Evolutionary conservation across 176 grass and related monocot species (phyloP).

Genomic region (Metroxylon sagu): DNA sequence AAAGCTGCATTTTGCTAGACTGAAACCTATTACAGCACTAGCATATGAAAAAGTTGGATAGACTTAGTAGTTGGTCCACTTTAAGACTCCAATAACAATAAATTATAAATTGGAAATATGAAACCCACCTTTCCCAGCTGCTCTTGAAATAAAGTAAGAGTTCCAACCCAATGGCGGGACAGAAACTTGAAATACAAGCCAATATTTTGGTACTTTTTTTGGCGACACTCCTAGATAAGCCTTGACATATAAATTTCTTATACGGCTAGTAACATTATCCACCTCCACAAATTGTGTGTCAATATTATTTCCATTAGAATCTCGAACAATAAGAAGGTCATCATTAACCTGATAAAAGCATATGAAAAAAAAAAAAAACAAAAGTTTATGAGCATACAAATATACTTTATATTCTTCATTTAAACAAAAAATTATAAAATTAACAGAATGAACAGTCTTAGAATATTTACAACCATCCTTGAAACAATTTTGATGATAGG

Average conservation of each 20-base stretch:
- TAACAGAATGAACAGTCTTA: not conserved
- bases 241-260: constrained; percentile 78
- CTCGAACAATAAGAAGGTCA: constrained; percentile 48
- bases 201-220: constrained; percentile 57
- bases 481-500: too few species aligned
- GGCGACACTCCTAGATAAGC: constrained; percentile 69
- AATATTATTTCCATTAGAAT: constrained; percentile 51
- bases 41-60: too few species aligned
- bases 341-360: constrained; percentile 61
- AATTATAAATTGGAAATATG: constrained; percentile 5
- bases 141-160: constrained; percentile 62
- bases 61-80: too few species aligned
- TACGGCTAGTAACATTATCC: constrained; percentile 47
- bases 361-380: not conserved
- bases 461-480: too few species aligned
- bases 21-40: too few species aligned
- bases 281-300: constrained; percentile 66
- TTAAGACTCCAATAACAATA: not conserved
- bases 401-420: too few species aligned
- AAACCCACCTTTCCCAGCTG: constrained; percentile 36
- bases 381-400: constrained; percentile 10
- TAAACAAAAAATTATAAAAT: not conserved
- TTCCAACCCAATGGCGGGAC: constrained; percentile 84
- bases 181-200: constrained; percentile 76
- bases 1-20: too few species aligned